phyloP scores from a whole-genome alignment of 2,329 filamentous ascomycete species.

The Sarocladiaceae sp. region DNA sequence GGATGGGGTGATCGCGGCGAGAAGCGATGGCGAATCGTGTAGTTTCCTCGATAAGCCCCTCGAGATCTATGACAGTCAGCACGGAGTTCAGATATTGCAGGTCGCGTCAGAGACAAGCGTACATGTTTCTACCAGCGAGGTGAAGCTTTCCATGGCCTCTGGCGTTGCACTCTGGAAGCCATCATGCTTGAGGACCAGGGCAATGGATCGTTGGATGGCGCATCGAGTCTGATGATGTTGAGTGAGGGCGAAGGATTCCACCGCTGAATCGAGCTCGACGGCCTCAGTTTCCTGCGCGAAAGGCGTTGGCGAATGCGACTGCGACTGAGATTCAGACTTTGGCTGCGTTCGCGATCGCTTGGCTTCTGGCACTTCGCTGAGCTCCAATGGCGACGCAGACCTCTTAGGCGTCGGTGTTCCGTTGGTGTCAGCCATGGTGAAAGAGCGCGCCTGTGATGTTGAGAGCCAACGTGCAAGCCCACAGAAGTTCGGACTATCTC shows the following conservation, averaged over 20 bases:
- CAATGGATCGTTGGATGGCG: constrained; percentile 51
- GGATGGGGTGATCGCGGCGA: constrained; percentile 49
- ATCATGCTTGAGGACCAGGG: constrained; percentile 50
- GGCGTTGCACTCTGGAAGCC: constrained; percentile 52
- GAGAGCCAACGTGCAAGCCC: no score
- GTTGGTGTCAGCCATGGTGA: background rate
- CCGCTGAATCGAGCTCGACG: constrained; percentile 16
- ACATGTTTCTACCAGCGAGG: constrained; percentile 54
- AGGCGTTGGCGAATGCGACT: background rate
- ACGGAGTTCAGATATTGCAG: constrained; percentile 12
- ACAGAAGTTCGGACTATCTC: no score
- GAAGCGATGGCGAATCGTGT: constrained; percentile 42
- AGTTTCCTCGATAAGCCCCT: constrained; percentile 43
- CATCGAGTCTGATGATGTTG: constrained; percentile 27
- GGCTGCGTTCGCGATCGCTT: background rate
- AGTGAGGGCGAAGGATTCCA: constrained; percentile 21
- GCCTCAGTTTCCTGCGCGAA: background rate
- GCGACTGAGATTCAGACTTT: background rate
- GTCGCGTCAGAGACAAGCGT: constrained; percentile 20
- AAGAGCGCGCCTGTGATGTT: no score
- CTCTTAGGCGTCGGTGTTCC: constrained; percentile 5
- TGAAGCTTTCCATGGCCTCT: constrained; percentile 57
- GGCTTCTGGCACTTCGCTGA: background rate
- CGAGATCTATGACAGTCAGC: constrained; percentile 38
- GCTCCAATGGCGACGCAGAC: constrained; percentile 4